Base-by-base conservation (phyloP, 1,284 basidiomycete species). In the Cutaneotrichosporon mucoides region DNA sequence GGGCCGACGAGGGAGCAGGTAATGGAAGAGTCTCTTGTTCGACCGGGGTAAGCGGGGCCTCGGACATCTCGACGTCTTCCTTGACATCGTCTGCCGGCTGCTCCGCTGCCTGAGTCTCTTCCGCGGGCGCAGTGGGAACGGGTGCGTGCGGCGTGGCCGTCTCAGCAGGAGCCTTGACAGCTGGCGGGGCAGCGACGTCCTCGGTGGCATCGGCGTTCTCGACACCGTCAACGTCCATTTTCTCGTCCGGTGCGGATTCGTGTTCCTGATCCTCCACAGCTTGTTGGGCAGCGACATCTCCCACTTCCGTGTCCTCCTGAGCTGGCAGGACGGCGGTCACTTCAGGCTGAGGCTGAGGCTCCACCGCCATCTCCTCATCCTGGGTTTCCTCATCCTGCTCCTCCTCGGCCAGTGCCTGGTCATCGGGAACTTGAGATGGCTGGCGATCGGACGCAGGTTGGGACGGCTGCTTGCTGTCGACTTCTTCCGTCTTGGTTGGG, bases 341-440 rank as follows among this genome's bases (percentile, higher is more conserved):
- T 24, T 24, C 24, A 24, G 24, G 24, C 24, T 24, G 24, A 51
- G 73, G 67, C 65, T 71, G 73, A 13, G 46, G 60, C 71, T 80
- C 79, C 42, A 67, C 66, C 35, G 68, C 75, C 44, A 51, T 51
- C 16, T 9, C 37, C 8, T 49, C 48, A 9, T 24, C 16, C 43
- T 38, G n/a, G 5, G 15, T 4, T 13, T 46, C 15, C n/a, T n/a
- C 35, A 16, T 8, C 15, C 13, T 38, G 10, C 34, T 37, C 53
- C n/a, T 46, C 43, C 4, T 34, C 43, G 1, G 43, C 16, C 3
- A 49, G n/a, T 12, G 40, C 36, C 46, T 54, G 45, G 35, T 44
- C 60, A 9, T 38, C 43, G 5, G 53, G 37, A 4, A 37, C 9
- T 8, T 48, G 8, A 10, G 53, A 47, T 10, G 55, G 35, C 47